Conservation (phyloP, 169 alveolate genomes). For the Eimeria falciformis region DNA sequence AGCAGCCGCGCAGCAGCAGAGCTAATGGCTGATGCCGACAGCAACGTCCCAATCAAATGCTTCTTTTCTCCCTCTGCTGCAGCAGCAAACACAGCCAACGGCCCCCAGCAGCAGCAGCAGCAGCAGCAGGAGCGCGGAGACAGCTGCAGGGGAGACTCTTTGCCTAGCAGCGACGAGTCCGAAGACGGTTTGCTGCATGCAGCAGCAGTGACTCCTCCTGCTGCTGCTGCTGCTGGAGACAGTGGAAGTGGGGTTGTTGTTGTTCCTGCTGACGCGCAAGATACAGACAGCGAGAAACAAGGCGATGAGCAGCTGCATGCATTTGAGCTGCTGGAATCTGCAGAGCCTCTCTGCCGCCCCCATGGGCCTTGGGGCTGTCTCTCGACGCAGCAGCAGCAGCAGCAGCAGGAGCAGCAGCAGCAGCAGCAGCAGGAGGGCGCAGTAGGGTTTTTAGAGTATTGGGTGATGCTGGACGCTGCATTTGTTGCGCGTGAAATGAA, state of each 20-base stretch:
- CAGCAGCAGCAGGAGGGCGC: background rate
- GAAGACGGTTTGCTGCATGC: background rate
- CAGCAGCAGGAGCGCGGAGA: background rate
- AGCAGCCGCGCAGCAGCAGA: constrained; percentile 21
- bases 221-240: too few relatives aligned
- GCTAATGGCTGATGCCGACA: constrained; percentile 4
- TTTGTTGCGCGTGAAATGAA: background rate
- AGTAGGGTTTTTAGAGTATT: background rate
- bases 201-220: background rate
- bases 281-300: too few relatives aligned
- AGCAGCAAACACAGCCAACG: background rate
- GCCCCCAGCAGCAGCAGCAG: constrained; percentile 1
- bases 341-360: constrained; percentile 22
- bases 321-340: constrained; percentile 15
- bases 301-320: background rate
- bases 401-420: background rate
- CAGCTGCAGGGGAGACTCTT: background rate
- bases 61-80: background rate
- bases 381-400: background rate
- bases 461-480: background rate
- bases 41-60: constrained; percentile 2
- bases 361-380: background rate
- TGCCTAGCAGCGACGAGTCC: background rate
- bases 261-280: background rate
- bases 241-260: background rate